Evolutionary conservation across 148 eudicot species (phyloP).

Genomic region (Simmondsia chinensis): DNA sequence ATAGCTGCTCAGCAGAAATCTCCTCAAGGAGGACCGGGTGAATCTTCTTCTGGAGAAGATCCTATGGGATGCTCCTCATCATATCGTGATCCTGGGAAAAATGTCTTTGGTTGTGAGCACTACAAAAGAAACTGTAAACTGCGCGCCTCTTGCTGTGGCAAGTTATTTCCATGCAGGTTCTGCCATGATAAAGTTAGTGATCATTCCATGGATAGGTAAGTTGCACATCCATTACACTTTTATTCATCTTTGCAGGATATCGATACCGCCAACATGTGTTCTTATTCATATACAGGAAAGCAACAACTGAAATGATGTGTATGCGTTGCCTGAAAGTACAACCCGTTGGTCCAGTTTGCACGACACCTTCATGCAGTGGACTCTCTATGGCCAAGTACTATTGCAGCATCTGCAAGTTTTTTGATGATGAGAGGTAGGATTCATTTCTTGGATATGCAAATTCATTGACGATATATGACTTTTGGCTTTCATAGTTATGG

Average conservation of each 20-base stretch:
- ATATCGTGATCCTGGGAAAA: constrained; percentile 61
- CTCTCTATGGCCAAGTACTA: constrained; percentile 77
- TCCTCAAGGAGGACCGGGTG: constrained; percentile 45
- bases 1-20: constrained; percentile 95
- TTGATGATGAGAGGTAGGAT: constrained; percentile 82
- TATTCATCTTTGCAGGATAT: too few relatives aligned
- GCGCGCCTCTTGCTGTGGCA: constrained; percentile 93
- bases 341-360: constrained; percentile 74
- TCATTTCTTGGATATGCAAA: background rate
- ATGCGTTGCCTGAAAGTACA: constrained; percentile 83
- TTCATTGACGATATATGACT: background rate
- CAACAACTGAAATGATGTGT: constrained; percentile 96
- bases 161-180: constrained; percentile 75
- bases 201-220: constrained; percentile 92
- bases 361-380: constrained; percentile 74
- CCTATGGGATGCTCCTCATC: constrained; percentile 59
- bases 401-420: constrained; percentile 86
- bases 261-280: too few relatives aligned
- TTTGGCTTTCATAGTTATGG: background rate
- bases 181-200: constrained; percentile 98
- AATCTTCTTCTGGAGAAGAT: constrained; percentile 46
- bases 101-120: constrained; percentile 84
- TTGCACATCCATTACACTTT: background rate
- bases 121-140: constrained; percentile 94
- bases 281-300: constrained; percentile 48